Evolutionary conservation across 306 rosid genomes (phyloP).

Genomic region (Rosa chinensis): DNA sequence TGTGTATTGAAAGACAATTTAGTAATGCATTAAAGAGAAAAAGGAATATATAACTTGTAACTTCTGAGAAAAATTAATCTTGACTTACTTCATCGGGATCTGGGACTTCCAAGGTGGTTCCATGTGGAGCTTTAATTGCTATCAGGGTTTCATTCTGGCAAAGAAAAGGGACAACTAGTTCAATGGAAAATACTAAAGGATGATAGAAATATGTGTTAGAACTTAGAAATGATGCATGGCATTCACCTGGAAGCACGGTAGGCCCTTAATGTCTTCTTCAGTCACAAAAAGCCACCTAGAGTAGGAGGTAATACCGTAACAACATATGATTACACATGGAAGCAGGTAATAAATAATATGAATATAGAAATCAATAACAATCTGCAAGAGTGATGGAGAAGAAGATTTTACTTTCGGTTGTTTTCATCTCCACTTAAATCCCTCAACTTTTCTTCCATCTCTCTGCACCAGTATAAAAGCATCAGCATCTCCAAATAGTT

Average conservation of each 20-base stretch:
- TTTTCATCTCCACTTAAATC: conserved; percentile 79
- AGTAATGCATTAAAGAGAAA: conserved; percentile 33
- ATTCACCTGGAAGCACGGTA: conserved; percentile 81
- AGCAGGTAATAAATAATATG: neutral
- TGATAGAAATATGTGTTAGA: conserved; percentile 13
- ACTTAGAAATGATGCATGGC: conserved; percentile 26
- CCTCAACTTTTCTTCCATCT: conserved; percentile 85
- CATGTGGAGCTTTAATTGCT: conserved; percentile 98
- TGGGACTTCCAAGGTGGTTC: conserved; percentile 98
- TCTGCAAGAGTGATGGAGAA: conserved; percentile 16
- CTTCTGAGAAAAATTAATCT: conserved; percentile 26
- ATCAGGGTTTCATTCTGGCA: conserved; percentile 93
- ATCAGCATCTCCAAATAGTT: conserved; percentile 25
- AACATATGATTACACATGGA: neutral
- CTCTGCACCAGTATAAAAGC: conserved; percentile 54
- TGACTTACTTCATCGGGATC: conserved; percentile 95
- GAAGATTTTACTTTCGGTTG: conserved; percentile 61
- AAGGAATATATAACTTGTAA: conserved; percentile 21
- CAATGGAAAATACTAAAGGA: conserved; percentile 22
- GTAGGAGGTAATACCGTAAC: conserved; percentile 11
- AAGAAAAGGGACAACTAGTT: conserved; percentile 28
- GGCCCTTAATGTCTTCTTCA: conserved; percentile 84
- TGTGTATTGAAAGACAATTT: conserved; percentile 38
- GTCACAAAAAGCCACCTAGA: conserved; percentile 86
- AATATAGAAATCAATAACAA: conserved; percentile 8